Base-by-base conservation (phyloP, 2,329 filamentous ascomycete genomes). In the Ramularia endophylla region DNA sequence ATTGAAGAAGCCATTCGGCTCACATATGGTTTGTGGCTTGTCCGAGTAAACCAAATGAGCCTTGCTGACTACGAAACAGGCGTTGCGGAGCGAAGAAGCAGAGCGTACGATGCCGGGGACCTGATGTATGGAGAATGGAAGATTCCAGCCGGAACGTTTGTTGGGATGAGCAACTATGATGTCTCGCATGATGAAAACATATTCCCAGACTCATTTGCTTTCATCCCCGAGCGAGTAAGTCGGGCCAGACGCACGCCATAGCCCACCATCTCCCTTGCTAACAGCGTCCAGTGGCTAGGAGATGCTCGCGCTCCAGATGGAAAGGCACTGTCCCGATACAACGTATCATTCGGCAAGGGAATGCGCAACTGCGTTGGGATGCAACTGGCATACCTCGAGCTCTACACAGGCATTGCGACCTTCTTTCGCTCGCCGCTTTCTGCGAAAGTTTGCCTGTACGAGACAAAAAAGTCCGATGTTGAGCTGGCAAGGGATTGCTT, bases 1-100 rank as follows among this genome's bases (percentile, higher is more conserved):
- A 38, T 46, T 19, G 42, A 44, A 27, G 40, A 48, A 39, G 32
- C 37, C 8, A 37, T 52, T 15, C 46, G 55, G n/a, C 42, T 58
- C 16, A 38, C 45, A 12, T 50, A 44, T 27, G 53, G 52, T 13
- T n/a, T 52, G 22, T 16, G 19, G 25, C 35, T 37, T 8, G 4
- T 27, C 12, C 6, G 27, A 8, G 16, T 20, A 13, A 19, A 16
- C 11, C 17, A n/a, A n/a, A 8, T 27, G 18, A 16, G 9, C 15
- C 18, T 5, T 13, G 9, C 16, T 20, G 33, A 36, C 17, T 13
- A 13, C 6, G 8, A 18, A 20, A 34, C n/a, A 34, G 32, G 32
- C 8, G 32, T 34, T 22, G 15, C 15, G 15, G 32, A 34, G 32
- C 13, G 13, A 20, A 17, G 32, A n/a, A 34, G 32, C 11, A 22